A percentile compares a stretch with the other conserved stretches of the same genome.
phyloP scores from a whole-genome alignment of 306 rosid species.

The Medicago lupulina region DNA sequence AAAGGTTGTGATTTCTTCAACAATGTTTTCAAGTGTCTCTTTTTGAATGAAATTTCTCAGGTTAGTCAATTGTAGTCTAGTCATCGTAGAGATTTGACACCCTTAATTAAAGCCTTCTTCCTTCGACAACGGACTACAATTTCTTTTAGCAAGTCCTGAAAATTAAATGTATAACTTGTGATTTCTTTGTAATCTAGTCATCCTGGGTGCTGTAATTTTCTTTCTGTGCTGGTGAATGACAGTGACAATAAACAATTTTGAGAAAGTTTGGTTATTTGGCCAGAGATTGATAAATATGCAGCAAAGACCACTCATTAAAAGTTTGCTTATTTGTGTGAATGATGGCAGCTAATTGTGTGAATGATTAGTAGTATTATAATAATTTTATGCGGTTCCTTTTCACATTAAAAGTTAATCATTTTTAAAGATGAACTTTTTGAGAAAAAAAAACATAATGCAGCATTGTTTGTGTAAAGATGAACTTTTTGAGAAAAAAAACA shows the following conservation, averaged over 20 bases:
- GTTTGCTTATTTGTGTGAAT: neutral
- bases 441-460: too few species aligned
- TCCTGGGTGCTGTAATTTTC: neutral
- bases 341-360: slow-evolving; percentile 7
- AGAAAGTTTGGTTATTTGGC: slow-evolving; percentile 10
- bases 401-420: neutral
- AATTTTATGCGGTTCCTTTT: neutral
- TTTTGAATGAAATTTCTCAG: slow-evolving; percentile 73
- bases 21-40: slow-evolving; percentile 80
- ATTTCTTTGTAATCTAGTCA: neutral
- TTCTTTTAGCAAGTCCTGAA: neutral
- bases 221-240: neutral
- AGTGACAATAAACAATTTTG: slow-evolving; percentile 4
- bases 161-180: slow-evolving; percentile 11
- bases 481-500: too few species aligned
- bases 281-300: neutral
- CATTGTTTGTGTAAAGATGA: too few species aligned
- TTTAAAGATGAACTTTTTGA: too few species aligned
- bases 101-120: neutral
- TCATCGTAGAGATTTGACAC: neutral
- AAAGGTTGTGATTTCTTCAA: slow-evolving; percentile 71
- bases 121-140: neutral
- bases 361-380: neutral
- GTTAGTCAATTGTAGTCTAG: slow-evolving; percentile 59
- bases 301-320: neutral